Conservation (phyloP, 2,329 filamentous ascomycete genomes). For the Epichloe sibirici region DNA sequence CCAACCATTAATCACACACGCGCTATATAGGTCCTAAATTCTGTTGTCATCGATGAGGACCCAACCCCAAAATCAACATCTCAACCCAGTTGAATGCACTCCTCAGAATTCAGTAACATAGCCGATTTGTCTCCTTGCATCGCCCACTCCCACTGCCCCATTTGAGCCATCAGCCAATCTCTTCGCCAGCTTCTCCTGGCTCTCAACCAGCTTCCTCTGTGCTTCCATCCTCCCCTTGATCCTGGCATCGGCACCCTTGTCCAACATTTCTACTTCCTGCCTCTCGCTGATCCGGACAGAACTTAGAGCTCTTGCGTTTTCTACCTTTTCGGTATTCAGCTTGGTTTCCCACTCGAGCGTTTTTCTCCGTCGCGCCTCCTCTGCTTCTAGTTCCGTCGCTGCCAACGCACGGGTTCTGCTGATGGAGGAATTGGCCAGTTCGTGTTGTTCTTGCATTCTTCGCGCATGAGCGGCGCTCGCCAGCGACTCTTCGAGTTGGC, state of each 20-base stretch:
- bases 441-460: conserved; percentile 33
- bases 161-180: conserved; percentile 30
- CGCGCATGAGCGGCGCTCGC: conserved; percentile 20
- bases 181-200: conserved; percentile 26
- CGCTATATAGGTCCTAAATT: no score
- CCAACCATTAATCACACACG: no score
- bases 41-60: no score
- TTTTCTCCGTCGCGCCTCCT: conserved; percentile 30
- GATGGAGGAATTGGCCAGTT: conserved; percentile 33
- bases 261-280: conserved; percentile 37
- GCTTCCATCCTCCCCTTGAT: conserved; percentile 33
- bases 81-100: neutral
- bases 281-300: conserved; percentile 36
- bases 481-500: conserved; percentile 33
- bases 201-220: conserved; percentile 41
- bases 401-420: conserved; percentile 32
- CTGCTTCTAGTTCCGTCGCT: conserved; percentile 33
- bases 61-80: neutral
- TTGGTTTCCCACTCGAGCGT: conserved; percentile 37
- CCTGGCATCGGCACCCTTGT: conserved; percentile 32
- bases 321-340: conserved; percentile 32
- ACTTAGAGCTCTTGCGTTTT: conserved; percentile 37
- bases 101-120: conserved; percentile 46
- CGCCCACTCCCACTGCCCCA: conserved; percentile 6
- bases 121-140: conserved; percentile 38